Evolutionary conservation across 2,329 filamentous ascomycete species (phyloP).

Genomic region (Hansfordia pulvinata): DNA sequence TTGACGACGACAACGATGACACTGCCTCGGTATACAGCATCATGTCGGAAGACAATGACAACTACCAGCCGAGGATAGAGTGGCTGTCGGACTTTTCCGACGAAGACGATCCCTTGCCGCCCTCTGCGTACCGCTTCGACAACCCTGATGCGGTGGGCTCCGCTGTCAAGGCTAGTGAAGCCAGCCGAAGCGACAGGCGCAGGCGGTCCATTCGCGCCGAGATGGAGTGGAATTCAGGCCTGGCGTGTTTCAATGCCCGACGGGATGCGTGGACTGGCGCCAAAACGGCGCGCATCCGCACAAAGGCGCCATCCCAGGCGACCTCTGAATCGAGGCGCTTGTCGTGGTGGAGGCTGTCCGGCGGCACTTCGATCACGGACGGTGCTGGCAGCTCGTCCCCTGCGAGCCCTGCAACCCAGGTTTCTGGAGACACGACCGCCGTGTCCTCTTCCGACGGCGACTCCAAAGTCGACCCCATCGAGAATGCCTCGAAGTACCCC

Average conservation of each 20-base stretch:
- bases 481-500: conserved; percentile 27
- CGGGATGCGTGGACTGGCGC: conserved; percentile 82
- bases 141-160: conserved; percentile 30
- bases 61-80: conserved; percentile 36
- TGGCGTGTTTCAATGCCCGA: conserved; percentile 65
- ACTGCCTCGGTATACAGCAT: conserved; percentile 23
- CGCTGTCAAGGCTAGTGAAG: conserved; percentile 23
- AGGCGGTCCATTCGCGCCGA: conserved; percentile 48
- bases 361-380: conserved; percentile 28
- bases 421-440: conserved; percentile 20
- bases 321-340: conserved; percentile 31
- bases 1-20: conserved; percentile 25
- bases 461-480: conserved; percentile 21
- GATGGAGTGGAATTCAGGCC: conserved; percentile 65
- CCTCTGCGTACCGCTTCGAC: conserved; percentile 37
- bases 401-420: no score
- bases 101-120: conserved; percentile 23
- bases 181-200: conserved; percentile 39
- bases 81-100: conserved; percentile 46
- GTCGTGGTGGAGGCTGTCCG: conserved; percentile 32
- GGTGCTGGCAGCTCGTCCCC: no score
- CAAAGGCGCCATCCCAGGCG: conserved; percentile 26
- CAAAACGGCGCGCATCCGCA: conserved; percentile 39
- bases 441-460: conserved; percentile 27
- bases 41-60: conserved; percentile 37